These are phyloP conservation scores for Candida multigemmis DNA, from an alignment of 805 yeast genomes.

Conservation along the genomic window DNA sequence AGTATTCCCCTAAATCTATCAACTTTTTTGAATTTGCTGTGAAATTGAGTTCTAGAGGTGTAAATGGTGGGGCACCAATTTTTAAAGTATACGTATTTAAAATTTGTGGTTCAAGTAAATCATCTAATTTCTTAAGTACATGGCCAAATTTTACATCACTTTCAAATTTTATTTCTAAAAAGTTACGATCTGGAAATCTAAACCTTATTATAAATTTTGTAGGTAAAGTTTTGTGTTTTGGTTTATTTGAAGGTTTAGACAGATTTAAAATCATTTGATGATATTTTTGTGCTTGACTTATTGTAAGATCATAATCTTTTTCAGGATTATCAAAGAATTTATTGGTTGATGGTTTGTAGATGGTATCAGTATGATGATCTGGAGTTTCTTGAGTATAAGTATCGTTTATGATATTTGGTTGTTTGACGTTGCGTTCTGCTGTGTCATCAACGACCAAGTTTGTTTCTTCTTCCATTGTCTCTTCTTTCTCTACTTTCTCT, in stretches of 20 bases:
- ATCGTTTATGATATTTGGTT: background rate
- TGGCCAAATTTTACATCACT: slow-evolving; percentile 26
- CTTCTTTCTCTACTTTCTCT: background rate
- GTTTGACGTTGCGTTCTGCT: background rate
- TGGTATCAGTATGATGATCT: slow-evolving; percentile 1
- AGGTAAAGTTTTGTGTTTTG: slow-evolving; percentile 8
- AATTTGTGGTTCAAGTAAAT: slow-evolving; percentile 16
- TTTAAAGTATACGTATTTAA: slow-evolving; percentile 21
- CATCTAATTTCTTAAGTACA: slow-evolving; percentile 26
- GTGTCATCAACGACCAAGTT: slow-evolving; percentile 1
- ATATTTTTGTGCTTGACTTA: slow-evolving; percentile 27
- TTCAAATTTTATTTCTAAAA: slow-evolving; percentile 23
- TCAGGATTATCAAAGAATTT: slow-evolving; percentile 30
- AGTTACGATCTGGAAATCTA: slow-evolving; percentile 28
- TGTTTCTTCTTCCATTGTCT: slow-evolving; percentile 1
- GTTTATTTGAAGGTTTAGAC: slow-evolving; percentile 8
- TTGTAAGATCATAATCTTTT: slow-evolving; percentile 30
- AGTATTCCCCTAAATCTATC: slow-evolving; percentile 18
- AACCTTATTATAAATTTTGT: slow-evolving; percentile 20
- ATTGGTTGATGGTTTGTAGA: slow-evolving; percentile 5
- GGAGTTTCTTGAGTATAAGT: slow-evolving; percentile 8
- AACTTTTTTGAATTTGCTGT: slow-evolving; percentile 15
- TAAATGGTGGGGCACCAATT: slow-evolving; percentile 31
- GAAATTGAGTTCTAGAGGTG: slow-evolving; percentile 16
- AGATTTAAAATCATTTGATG: slow-evolving; percentile 23